phyloP scores from a whole-genome alignment of 73 alveolate genomes.

The Uronychia setigera region DNA sequence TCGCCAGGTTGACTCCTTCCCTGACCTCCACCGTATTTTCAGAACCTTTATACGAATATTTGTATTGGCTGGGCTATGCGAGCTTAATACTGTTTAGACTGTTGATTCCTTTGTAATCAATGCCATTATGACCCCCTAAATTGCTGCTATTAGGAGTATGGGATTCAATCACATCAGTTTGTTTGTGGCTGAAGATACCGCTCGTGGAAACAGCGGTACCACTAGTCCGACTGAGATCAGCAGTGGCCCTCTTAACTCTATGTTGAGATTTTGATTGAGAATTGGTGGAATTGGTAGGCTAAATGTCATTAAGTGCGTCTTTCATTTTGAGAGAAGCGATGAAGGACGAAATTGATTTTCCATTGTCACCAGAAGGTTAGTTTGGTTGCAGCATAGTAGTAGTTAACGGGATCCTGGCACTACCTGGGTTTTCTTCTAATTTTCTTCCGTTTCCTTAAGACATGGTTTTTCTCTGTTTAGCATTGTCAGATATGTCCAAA shows the following conservation, averaged over 20 bases:
- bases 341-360: not conserved
- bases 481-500: not conserved
- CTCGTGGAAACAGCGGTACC: not conserved
- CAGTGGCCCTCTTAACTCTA: constrained; percentile 1
- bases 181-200: not conserved
- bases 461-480: too few relatives aligned
- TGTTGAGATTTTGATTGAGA: not conserved
- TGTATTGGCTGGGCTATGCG: not conserved
- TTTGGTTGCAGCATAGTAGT: not conserved
- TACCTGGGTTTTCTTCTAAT: not conserved
- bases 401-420: not conserved
- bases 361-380: not conserved
- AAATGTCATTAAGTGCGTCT: not conserved
- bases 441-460: not conserved
- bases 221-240: not conserved
- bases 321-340: not conserved
- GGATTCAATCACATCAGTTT: not conserved
- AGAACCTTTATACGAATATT: too few relatives aligned
- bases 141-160: too few relatives aligned
- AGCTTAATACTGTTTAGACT: not conserved
- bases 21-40: too few relatives aligned
- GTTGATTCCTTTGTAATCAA: not conserved
- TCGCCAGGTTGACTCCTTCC: too few relatives aligned
- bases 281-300: not conserved
- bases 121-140: too few relatives aligned